These are phyloP conservation scores for Withania somnifera DNA, from an alignment of 305 asterid genomes.

Conservation along the genomic window DNA sequence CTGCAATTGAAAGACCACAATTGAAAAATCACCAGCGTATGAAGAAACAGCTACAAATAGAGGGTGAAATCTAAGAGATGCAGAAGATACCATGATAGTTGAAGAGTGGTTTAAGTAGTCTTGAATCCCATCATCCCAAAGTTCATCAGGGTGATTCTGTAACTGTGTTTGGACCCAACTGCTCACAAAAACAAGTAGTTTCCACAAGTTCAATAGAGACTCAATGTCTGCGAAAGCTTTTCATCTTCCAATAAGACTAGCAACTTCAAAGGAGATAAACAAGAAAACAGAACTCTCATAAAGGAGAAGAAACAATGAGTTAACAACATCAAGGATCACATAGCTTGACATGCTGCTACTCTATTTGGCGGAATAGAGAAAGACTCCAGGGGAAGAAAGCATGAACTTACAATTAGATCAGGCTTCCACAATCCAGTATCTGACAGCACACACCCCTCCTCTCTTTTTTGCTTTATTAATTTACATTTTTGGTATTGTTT, in stretches of 20 bases:
- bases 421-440: not conserved
- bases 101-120: constrained; percentile 81
- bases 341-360: not conserved
- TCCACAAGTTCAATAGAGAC: not conserved
- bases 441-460: too few relatives aligned
- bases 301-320: not conserved
- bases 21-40: not conserved
- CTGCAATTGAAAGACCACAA: constrained; percentile 27
- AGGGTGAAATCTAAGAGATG: not conserved
- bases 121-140: constrained; percentile 90
- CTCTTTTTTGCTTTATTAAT: not conserved
- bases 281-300: not conserved
- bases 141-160: constrained; percentile 88
- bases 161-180: constrained; percentile 90
- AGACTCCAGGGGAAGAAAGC: not conserved
- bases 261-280: not conserved
- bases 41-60: not conserved
- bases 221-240: not conserved
- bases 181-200: constrained; percentile 16
- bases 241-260: not conserved
- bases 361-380: not conserved
- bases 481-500: not conserved
- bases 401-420: not conserved
- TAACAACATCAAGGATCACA: not conserved
- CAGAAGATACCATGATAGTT: constrained; percentile 48